Percentiles rank a stretch among this genome's conserved stretches.
Evolutionary conservation across 2,329 filamentous ascomycete species (phyloP).

Genomic region (Davidsoniella neocaledoniae): DNA sequence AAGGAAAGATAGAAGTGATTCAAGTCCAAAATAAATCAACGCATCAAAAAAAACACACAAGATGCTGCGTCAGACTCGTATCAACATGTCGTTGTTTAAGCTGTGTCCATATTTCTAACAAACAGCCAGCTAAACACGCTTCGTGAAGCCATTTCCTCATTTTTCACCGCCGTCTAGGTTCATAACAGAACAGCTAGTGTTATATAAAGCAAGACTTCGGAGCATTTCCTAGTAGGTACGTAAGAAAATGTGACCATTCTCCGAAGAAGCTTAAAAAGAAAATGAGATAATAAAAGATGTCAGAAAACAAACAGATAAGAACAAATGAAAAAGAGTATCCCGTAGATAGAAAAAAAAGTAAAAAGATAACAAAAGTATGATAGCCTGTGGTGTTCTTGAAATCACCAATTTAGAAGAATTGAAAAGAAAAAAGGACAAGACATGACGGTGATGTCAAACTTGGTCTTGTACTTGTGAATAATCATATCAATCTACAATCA

Average conservation of each 20-base stretch:
- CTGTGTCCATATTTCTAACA: not conserved
- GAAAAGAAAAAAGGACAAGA: not conserved
- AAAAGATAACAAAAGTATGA: not conserved
- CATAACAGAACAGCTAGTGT: not conserved
- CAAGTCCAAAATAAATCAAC: not conserved
- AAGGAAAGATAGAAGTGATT: not conserved
- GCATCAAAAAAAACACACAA: slow-evolving; percentile 16
- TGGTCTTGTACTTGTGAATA: not conserved
- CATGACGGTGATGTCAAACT: not conserved
- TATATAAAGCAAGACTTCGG: slow-evolving; percentile 2
- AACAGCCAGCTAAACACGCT: not conserved
- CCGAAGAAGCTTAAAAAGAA: slow-evolving; percentile 12
- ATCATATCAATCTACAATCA: slow-evolving; percentile 2
- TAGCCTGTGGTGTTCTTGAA: not conserved
- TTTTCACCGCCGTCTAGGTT: not conserved
- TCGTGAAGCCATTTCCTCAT: slow-evolving; percentile 8
- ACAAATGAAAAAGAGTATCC: slow-evolving; percentile 12
- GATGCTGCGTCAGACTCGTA: slow-evolving; percentile 21
- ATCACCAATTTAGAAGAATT: not conserved
- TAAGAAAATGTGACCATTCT: no score
- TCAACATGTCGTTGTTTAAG: slow-evolving; percentile 7
- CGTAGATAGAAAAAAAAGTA: slow-evolving; percentile 9
- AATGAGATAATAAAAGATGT: slow-evolving; percentile 12
- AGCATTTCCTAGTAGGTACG: not conserved
- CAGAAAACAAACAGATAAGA: slow-evolving; percentile 13